Evolutionary conservation across 495 filamentous ascomycete species (phyloP), one percentile per base, ranked within the genome.

Genomic region (Diplogelasinospora grovesii): DNA sequence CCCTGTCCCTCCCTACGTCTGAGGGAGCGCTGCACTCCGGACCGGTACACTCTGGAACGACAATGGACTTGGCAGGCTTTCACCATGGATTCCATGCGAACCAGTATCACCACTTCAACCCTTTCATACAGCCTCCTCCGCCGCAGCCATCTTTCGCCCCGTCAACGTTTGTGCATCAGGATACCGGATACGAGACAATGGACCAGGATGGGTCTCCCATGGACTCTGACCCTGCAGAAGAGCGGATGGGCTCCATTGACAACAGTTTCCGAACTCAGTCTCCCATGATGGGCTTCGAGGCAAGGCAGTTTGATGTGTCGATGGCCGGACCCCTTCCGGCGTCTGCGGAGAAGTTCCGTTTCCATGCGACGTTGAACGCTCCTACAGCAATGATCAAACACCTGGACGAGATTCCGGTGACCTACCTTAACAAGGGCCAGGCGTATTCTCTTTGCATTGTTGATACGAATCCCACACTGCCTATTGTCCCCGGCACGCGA

Each of bases 401-500:
- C 45, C 56, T 76, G 3, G 81, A 87, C 32, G 92, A 96, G 54
- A 89, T 95, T 28, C 92, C 92, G 0, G 78, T 97, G 10, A 94
- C 89, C 0, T 98, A 98, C 57, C 77, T 98, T 10, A 97, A 98
- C 60, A 98, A 98, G 63, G 89, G 89, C 7, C 90, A 97, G 63
- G 82, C 85, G 15, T 98, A 97, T 60, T 78, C 79, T 1, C 57
- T 98, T 2, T 79, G 81, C 1, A 73, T 98, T 23, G 63, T 82
- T 25, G 92, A 98, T 56, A 87, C 80, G 6, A 60, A 59, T 7
- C 56, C 60, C 1, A 30, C 53, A 4, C 32, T 66, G 16, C 71
- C 72, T 13, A 57, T 60, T 21, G 39, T 41, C 0, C 64, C 66
- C 8, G 73, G 65, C 43, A 68, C 72, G 0, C 79, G 74, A 48